Conservation (phyloP, 2,329 filamentous ascomycete genomes). For the Ophiostoma sp. region DNA sequence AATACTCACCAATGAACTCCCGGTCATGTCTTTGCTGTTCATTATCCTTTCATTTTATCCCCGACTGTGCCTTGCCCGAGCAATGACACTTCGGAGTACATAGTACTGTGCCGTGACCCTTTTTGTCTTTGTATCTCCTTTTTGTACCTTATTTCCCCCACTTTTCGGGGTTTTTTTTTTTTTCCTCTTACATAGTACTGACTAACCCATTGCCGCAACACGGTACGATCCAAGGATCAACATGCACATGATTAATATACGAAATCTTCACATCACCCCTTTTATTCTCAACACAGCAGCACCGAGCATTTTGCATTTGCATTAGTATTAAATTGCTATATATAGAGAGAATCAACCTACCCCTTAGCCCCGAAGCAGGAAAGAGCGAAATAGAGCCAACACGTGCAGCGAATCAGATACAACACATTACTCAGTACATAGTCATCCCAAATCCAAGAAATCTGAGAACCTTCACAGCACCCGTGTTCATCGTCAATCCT, state of each 20-base stretch:
- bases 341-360: not conserved
- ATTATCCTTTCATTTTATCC: not conserved
- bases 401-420: not conserved
- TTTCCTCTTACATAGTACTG: not conserved
- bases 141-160: not conserved
- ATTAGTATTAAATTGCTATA: too few species aligned
- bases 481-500: not conserved
- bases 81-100: too few species aligned
- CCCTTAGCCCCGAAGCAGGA: not conserved
- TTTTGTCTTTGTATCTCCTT: not conserved
- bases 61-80: not conserved
- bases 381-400: not conserved
- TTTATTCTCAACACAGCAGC: not conserved
- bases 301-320: not conserved
- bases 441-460: not conserved
- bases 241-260: not conserved
- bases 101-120: not conserved
- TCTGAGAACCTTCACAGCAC: not conserved
- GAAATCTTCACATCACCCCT: not conserved
- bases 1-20: too few species aligned
- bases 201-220: not conserved
- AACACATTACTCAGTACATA: not conserved
- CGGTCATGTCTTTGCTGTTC: too few species aligned
- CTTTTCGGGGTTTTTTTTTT: not conserved
- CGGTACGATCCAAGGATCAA: not conserved